Conservation (phyloP, 2,329 filamentous ascomycete genomes). For the Cordyceps cicadae region DNA sequence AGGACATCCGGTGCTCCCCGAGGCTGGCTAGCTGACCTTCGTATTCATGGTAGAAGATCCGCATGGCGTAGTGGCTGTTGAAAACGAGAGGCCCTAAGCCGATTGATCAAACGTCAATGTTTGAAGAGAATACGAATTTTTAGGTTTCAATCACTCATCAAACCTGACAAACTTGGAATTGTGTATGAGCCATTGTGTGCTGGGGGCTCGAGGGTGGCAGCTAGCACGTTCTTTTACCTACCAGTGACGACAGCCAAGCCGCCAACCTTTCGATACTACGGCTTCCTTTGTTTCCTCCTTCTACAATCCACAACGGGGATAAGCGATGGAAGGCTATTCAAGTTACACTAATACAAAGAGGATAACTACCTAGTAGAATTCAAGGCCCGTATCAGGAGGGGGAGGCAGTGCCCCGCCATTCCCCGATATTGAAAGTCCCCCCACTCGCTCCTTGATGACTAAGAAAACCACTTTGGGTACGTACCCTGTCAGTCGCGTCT, state of each 20-base stretch:
- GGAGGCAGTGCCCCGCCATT: background rate
- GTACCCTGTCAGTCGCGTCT: constrained; percentile 3
- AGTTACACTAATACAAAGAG: background rate
- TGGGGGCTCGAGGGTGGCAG: background rate
- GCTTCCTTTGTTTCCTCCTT: background rate
- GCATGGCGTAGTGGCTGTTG: background rate
- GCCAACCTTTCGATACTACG: background rate
- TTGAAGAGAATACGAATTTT: background rate
- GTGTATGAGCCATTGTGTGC: background rate
- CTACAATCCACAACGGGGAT: no score
- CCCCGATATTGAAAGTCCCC: background rate
- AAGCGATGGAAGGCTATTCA: no score
- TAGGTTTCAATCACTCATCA: background rate
- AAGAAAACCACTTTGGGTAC: background rate
- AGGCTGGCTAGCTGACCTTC: background rate
- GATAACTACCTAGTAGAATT: no score
- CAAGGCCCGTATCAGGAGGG: background rate
- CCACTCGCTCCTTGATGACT: background rate
- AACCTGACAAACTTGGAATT: background rate
- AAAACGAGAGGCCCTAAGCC: background rate
- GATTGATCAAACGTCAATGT: background rate
- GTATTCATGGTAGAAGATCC: background rate
- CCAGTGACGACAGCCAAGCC: background rate
- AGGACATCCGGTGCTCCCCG: background rate
- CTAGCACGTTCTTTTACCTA: background rate